A percentile compares a stretch with the other conserved stretches of the same genome.
Evolutionary conservation across 108 stramenopile genomes (phyloP).

Genomic region (Pseudonitzschia delicatissima): DNA sequence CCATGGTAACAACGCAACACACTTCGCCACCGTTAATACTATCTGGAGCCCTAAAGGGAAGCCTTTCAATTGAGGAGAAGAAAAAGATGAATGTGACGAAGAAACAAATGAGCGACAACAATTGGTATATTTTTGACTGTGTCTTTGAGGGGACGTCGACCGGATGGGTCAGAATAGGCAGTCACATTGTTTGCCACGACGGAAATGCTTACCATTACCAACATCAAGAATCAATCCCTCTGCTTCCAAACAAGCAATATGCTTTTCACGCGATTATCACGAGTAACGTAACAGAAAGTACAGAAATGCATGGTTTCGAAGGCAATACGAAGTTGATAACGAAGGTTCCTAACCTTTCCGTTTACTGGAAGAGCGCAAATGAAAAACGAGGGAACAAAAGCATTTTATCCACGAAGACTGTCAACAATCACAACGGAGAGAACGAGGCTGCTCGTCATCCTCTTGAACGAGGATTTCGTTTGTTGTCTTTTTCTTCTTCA

Average conservation of each 20-base stretch:
- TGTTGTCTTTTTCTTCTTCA: background rate
- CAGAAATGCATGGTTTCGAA: background rate
- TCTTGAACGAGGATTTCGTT: background rate
- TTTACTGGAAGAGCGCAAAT: background rate
- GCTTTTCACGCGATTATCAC: slow-evolving; percentile 9
- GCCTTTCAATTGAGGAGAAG: background rate
- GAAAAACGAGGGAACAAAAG: background rate
- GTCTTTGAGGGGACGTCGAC: slow-evolving; percentile 3
- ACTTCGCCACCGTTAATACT: background rate
- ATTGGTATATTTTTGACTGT: background rate
- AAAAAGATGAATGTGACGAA: background rate
- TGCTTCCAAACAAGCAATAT: background rate
- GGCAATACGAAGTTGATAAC: background rate
- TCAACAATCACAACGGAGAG: background rate
- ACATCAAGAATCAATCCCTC: background rate
- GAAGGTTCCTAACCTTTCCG: background rate
- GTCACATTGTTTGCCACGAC: slow-evolving; percentile 11
- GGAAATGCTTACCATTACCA: background rate
- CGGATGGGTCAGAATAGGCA: slow-evolving; percentile 11
- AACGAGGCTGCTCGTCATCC: background rate
- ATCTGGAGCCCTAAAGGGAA: slow-evolving; percentile 10
- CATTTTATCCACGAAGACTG: background rate
- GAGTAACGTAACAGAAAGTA: background rate
- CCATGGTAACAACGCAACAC: no score
- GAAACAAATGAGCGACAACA: background rate